Percentiles rank a stretch among this genome's conserved stretches.
These are phyloP conservation scores for Aphanomyces euteiches DNA, from an alignment of 352 stramenopile genomes.

Conservation along the genomic window DNA sequence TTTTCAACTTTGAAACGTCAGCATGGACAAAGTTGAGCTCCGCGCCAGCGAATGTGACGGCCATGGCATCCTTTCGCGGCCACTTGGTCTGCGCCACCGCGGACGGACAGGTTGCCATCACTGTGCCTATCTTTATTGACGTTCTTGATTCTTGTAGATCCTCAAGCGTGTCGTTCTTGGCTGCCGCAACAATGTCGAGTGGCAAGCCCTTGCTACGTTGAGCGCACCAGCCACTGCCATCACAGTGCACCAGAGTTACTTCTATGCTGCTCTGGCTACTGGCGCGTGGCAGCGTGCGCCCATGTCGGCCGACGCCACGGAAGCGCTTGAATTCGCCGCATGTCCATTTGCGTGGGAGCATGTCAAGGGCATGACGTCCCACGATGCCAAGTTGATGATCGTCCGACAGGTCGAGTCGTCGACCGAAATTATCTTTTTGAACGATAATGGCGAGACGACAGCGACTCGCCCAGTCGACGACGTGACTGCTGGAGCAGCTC, in stretches of 20 bases:
- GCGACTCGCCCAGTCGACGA: conserved; percentile 40
- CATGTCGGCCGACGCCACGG: conserved; percentile 46
- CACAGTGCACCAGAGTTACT: conserved; percentile 62
- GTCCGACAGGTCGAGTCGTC: conserved; percentile 31
- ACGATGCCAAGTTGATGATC: conserved; percentile 70
- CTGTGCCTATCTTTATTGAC: background rate
- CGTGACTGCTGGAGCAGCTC: conserved; percentile 22
- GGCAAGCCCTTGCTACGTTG: conserved; percentile 31
- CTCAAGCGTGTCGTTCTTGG: conserved; percentile 15
- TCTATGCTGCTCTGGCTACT: conserved; percentile 44
- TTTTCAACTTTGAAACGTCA: conserved; percentile 41
- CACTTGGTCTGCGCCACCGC: conserved; percentile 58
- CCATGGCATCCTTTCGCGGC: conserved; percentile 61
- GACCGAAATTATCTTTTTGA: conserved; percentile 39
- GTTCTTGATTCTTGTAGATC: conserved; percentile 13
- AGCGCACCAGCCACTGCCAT: conserved; percentile 36
- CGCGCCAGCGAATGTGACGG: conserved; percentile 49
- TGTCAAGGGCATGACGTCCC: conserved; percentile 63
- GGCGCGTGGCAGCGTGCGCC: conserved; percentile 51
- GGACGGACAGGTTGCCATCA: conserved; percentile 38
- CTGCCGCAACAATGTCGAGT: conserved; percentile 28
- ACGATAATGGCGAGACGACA: conserved; percentile 32
- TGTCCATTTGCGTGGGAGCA: conserved; percentile 33
- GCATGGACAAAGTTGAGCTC: conserved; percentile 53
- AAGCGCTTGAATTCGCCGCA: conserved; percentile 48